Base-by-base conservation (phyloP, 148 eudicot species). In the Fagopyrum homotropicum region DNA sequence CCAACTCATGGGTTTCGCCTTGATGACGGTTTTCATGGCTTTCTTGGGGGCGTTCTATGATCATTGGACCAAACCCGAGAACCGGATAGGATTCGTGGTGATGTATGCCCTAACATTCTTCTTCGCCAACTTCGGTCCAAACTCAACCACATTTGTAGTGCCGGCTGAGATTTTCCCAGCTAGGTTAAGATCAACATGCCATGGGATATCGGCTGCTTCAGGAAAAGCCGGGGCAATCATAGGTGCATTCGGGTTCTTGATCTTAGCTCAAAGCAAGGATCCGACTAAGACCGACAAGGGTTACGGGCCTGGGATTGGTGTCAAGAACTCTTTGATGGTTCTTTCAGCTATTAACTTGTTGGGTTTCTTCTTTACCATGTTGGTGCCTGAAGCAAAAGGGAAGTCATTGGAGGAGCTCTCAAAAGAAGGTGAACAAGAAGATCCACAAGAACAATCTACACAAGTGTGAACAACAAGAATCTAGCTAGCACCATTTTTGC, bases 121-220 rank as follows among this genome's bases (percentile, higher is more conserved):
- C 84, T 86, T 86, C 9, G 83, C 91, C 8, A 88, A 88, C 72
- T 88, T 88, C 35, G 89, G 91, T 1, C 91, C 91, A 1, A 86
- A 86, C 40, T 85, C 89, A 1, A 84, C 91, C 69, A 88, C 89
- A 2, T 88, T 88, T 72, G 86, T 88, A 0, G 91, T 88, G 48
- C 91, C 89, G 0, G 91, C 91, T 0, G 91, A 88, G 83, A 88
- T 88, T 47, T 86, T 88, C 76, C 91, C 91, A 1, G 91, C 91
- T 0, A 81, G 91, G 66, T 50, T 88, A 9, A 77, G 91, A 76
- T 88, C 91, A 0, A 88, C 91, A 0, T 86, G 91, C 29, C 91
- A 88, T 73, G 91, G 89, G 47, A 79, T 86, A 69, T 88, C 89
- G 1, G 89, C 91, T 9, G 89, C 89, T 1, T 10, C 86, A 1